Evolutionary conservation across 306 rosid genomes (phyloP).

Genomic region (apple (Malus domestica)): ASM211411v1 NC_041796.1:25504001-25504500

Average conservation of each 20-base stretch:
- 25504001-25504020: slow-evolving; percentile 21
- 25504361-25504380: not conserved
- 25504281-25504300: not conserved
- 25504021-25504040: slow-evolving; percentile 21
- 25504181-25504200: slow-evolving; percentile 13
- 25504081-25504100: not conserved
- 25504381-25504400: slow-evolving; percentile 9
- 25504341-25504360: not conserved
- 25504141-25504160: too few relatives aligned
- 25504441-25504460: slow-evolving; percentile 6
- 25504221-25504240: slow-evolving; percentile 18
- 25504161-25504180: not conserved
- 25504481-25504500: slow-evolving; percentile 29
- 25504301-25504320: not conserved
- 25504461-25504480: slow-evolving; percentile 8
- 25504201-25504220: slow-evolving; percentile 17
- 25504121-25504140: too few relatives aligned
- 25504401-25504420: slow-evolving; percentile 9
- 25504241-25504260: not conserved
- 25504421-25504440: not conserved
- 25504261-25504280: not conserved
- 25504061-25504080: too few relatives aligned
- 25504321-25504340: not conserved
- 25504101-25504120: not conserved
- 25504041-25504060: too few relatives aligned